Conservation (phyloP, 805 yeast species). For the Saccharomyces paradoxus region DNA sequence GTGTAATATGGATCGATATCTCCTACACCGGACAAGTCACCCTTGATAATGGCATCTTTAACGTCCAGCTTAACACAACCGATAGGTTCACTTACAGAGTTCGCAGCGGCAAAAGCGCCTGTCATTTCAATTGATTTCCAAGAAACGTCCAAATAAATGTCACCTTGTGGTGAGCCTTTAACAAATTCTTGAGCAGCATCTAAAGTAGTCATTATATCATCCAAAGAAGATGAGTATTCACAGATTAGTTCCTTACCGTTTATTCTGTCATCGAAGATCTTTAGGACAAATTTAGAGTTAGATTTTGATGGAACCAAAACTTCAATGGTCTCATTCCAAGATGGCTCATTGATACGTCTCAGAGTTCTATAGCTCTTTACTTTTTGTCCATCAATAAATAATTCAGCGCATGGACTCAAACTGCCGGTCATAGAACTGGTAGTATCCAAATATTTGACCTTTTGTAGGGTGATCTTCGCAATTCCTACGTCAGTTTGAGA, state of each 20-base stretch:
- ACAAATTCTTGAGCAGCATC: slow-evolving; percentile 42
- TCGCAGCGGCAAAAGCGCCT: slow-evolving; percentile 39
- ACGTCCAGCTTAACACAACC: slow-evolving; percentile 60
- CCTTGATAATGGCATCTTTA: slow-evolving; percentile 41
- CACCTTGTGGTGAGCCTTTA: slow-evolving; percentile 45
- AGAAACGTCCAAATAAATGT: slow-evolving; percentile 44
- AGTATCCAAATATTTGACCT: slow-evolving; percentile 50
- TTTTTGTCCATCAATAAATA: slow-evolving; percentile 49
- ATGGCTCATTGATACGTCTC: slow-evolving; percentile 63
- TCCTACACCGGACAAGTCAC: slow-evolving; percentile 57
- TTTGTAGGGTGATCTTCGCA: slow-evolving; percentile 52
- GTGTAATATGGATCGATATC: slow-evolving; percentile 69
- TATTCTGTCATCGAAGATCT: slow-evolving; percentile 51
- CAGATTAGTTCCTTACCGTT: slow-evolving; percentile 43
- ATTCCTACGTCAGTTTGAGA: slow-evolving; percentile 69
- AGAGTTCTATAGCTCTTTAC: slow-evolving; percentile 52
- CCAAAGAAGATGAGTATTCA: slow-evolving; percentile 40
- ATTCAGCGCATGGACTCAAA: slow-evolving; percentile 58
- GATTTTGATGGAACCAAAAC: slow-evolving; percentile 54
- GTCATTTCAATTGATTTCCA: slow-evolving; percentile 67
- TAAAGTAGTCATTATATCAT: slow-evolving; percentile 40
- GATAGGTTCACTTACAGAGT: slow-evolving; percentile 40
- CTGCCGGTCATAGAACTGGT: slow-evolving; percentile 40
- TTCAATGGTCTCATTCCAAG: slow-evolving; percentile 60
- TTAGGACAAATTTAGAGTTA: slow-evolving; percentile 44